Evolutionary conservation across 352 stramenopile species (phyloP).

Genomic region (Pelagophyceae sp.): DNA sequence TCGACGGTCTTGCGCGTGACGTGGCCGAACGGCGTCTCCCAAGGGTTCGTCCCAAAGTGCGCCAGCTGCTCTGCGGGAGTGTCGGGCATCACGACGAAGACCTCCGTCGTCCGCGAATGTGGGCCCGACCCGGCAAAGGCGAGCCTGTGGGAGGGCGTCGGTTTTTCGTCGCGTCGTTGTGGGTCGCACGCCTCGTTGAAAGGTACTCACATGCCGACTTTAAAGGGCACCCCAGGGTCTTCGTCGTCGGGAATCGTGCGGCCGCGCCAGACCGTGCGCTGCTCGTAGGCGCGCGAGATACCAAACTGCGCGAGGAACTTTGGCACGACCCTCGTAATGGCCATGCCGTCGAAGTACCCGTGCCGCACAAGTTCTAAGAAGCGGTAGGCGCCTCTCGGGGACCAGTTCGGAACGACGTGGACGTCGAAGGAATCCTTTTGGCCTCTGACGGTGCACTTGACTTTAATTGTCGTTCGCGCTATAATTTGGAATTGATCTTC

Average conservation of each 20-base stretch:
- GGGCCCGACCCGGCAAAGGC: constrained; percentile 38
- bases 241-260: constrained; percentile 38
- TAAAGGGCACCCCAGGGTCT: constrained; percentile 24
- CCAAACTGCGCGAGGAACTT: constrained; percentile 46
- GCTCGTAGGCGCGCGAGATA: constrained; percentile 35
- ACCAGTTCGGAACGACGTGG: constrained; percentile 41
- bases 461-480: too few species aligned
- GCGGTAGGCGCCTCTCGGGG: constrained; percentile 36
- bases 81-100: constrained; percentile 48
- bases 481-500: too few species aligned
- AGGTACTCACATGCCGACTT: constrained; percentile 26
- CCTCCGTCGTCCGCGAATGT: constrained; percentile 37
- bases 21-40: constrained; percentile 45
- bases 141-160: constrained; percentile 23
- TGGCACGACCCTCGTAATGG: constrained; percentile 40
- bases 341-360: constrained; percentile 41
- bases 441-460: too few species aligned
- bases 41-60: constrained; percentile 41
- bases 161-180: too few species aligned
- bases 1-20: constrained; percentile 22
- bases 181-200: not conserved
- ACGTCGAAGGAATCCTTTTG: too few species aligned
- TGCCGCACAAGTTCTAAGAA: constrained; percentile 40
- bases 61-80: constrained; percentile 33
- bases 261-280: constrained; percentile 24